phyloP scores from a whole-genome alignment of 352 stramenopile species.

The Pythium utonaiense region DNA sequence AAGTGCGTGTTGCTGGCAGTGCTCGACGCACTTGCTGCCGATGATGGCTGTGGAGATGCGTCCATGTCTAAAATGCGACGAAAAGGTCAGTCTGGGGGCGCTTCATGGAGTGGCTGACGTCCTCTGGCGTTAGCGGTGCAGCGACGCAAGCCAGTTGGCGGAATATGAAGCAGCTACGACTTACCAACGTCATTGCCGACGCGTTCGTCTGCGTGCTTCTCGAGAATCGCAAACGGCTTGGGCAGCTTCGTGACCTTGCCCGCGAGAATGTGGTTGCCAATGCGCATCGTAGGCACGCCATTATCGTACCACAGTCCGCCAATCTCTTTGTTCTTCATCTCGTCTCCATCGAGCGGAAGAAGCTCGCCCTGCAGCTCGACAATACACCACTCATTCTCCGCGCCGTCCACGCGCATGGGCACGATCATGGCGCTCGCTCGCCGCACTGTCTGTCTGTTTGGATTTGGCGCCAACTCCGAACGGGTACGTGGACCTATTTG shows the following conservation, averaged over 20 bases:
- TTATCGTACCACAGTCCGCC: conserved; percentile 63
- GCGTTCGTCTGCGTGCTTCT: conserved; percentile 30
- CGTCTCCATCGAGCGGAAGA: conserved; percentile 33
- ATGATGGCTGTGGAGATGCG: neutral
- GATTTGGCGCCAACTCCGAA: conserved; percentile 22
- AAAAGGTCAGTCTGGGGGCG: neutral
- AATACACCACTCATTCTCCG: conserved; percentile 72
- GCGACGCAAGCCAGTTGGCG: neutral
- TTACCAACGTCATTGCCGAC: conserved; percentile 3
- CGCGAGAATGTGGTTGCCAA: conserved; percentile 79
- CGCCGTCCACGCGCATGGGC: conserved; percentile 57
- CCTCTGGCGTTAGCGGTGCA: neutral
- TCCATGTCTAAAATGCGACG: conserved; percentile 13
- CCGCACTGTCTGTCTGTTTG: neutral
- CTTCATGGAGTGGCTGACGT: neutral
- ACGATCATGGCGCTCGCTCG: too few species aligned
- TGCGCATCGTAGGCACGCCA: conserved; percentile 70
- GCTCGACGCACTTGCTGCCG: neutral
- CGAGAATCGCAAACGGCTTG: conserved; percentile 76
- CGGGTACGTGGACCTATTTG: neutral
- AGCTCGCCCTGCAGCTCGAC: conserved; percentile 83
- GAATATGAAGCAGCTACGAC: neutral
- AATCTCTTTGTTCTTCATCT: conserved; percentile 48
- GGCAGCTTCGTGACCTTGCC: conserved; percentile 66
- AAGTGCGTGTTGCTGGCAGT: conserved; percentile 27